phyloP scores from a whole-genome alignment of 2,329 filamentous ascomycete species.

The Escovopsis sp. region DNA sequence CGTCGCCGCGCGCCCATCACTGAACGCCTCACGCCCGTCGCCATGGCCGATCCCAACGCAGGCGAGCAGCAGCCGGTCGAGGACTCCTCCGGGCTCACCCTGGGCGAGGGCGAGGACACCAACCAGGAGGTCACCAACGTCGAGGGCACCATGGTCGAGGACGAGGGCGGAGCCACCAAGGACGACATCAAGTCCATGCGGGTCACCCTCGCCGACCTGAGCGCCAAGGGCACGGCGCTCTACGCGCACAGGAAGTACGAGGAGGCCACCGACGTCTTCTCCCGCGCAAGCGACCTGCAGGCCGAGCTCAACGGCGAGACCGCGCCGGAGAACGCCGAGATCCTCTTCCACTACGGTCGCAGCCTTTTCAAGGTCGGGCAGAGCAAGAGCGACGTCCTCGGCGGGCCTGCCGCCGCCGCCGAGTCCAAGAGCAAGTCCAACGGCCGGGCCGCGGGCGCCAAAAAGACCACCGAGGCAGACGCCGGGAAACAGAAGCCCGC shows the following conservation, averaged over 20 bases:
- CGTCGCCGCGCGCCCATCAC: background rate
- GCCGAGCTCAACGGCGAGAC: slow-evolving; percentile 86
- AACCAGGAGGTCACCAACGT: slow-evolving; percentile 3
- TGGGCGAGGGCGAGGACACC: slow-evolving; percentile 6
- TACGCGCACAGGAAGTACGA: slow-evolving; percentile 84
- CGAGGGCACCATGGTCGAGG: background rate
- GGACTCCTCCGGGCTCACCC: slow-evolving; percentile 1
- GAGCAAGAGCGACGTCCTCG: slow-evolving; percentile 85
- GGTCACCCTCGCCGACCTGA: slow-evolving; percentile 62
- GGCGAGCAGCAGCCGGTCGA: slow-evolving; percentile 8
- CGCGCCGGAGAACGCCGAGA: slow-evolving; percentile 76
- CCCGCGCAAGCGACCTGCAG: slow-evolving; percentile 78
- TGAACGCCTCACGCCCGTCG: background rate
- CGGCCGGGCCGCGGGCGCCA: slow-evolving; percentile 17
- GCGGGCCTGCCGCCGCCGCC: slow-evolving; percentile 60
- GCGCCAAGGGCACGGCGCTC: slow-evolving; percentile 65
- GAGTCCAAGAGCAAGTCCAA: slow-evolving; percentile 31
- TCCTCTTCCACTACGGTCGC: slow-evolving; percentile 88
- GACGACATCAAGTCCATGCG: slow-evolving; percentile 36
- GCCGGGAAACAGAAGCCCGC: slow-evolving; percentile 13
- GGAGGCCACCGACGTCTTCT: slow-evolving; percentile 75
- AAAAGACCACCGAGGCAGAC: slow-evolving; percentile 21
- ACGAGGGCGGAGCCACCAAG: slow-evolving; percentile 14
- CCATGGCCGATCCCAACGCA: slow-evolving; percentile 11
- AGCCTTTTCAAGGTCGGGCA: slow-evolving; percentile 89